phyloP scores from a whole-genome alignment of 768 basidiomycete species.

The Xerocomus spinulosus region DNA sequence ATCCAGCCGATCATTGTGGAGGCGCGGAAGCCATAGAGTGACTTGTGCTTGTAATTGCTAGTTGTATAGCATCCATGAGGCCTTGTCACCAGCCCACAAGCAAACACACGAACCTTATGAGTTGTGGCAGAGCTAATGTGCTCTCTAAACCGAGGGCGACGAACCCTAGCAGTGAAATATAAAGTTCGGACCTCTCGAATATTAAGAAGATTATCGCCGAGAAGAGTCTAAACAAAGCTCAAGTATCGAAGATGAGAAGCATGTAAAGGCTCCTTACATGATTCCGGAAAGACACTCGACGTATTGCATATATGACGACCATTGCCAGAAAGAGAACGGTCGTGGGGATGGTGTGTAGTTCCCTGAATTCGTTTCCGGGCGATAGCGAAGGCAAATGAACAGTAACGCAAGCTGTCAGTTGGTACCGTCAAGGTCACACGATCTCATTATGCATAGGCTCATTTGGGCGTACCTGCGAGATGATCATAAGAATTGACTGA shows the following conservation, averaged over 20 bases:
- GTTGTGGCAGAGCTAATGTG: slow-evolving; percentile 80
- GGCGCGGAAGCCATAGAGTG: slow-evolving; percentile 79
- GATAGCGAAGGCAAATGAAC: slow-evolving; percentile 77
- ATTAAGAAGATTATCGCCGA: slow-evolving; percentile 74
- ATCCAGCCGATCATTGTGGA: slow-evolving; percentile 82
- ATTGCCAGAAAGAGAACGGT: slow-evolving; percentile 81
- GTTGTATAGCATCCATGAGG: slow-evolving; percentile 17
- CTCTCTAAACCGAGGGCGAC: slow-evolving; percentile 79
- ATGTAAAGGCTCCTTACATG: slow-evolving; percentile 44
- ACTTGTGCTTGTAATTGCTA: slow-evolving; percentile 76
- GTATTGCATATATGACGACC: slow-evolving; percentile 72
- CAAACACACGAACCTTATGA: slow-evolving; percentile 54
- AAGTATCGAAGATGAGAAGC: slow-evolving; percentile 6
- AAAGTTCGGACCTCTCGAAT: slow-evolving; percentile 57
- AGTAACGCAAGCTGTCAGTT: slow-evolving; percentile 60
- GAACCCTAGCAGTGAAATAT: slow-evolving; percentile 65
- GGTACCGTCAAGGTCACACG: slow-evolving; percentile 19
- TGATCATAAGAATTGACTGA: slow-evolving; percentile 81
- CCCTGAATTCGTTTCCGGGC: slow-evolving; percentile 58
- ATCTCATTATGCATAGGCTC: slow-evolving; percentile 4
- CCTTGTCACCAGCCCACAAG: slow-evolving; percentile 1
- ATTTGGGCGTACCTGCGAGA: slow-evolving; percentile 58
- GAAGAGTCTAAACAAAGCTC: slow-evolving; percentile 41
- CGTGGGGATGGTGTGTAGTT: slow-evolving; percentile 54
- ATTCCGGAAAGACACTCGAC: slow-evolving; percentile 78